Percentiles rank a stretch among this genome's conserved stretches.
phyloP scores from a whole-genome alignment of 495 filamentous ascomycete species.

The Pyrenopolyporus hunteri region DNA sequence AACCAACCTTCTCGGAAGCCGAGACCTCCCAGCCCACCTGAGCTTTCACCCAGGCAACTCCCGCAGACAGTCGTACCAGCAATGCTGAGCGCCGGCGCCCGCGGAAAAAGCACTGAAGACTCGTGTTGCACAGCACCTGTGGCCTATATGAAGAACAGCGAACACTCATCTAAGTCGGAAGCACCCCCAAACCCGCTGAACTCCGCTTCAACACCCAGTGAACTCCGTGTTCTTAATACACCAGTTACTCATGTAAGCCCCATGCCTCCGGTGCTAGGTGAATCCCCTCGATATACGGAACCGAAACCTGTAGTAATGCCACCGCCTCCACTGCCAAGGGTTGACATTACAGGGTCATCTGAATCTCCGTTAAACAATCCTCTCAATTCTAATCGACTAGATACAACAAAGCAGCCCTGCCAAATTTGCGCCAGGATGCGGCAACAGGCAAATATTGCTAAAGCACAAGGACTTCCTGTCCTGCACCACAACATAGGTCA shows the following conservation, averaged over 20 bases:
- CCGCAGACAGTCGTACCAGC: slow-evolving; percentile 25
- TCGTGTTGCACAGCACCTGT: slow-evolving; percentile 2
- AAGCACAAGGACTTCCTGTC: slow-evolving; percentile 34
- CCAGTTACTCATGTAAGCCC: not conserved
- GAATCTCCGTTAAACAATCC: slow-evolving; percentile 1
- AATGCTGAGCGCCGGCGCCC: not conserved
- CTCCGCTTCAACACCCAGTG: not conserved
- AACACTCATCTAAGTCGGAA: not conserved
- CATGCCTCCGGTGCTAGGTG: not conserved
- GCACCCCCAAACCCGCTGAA: not conserved
- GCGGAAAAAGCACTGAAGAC: not conserved
- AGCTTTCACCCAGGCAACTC: slow-evolving; percentile 44
- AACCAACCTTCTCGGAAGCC: slow-evolving; percentile 35
- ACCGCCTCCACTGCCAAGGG: slow-evolving; percentile 23
- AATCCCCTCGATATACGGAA: not conserved
- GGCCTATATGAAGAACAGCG: slow-evolving; percentile 9
- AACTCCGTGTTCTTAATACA: slow-evolving; percentile 6
- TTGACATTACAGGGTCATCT: not conserved
- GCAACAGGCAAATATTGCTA: slow-evolving; percentile 34
- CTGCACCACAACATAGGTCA: slow-evolving; percentile 28
- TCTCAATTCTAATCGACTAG: not conserved
- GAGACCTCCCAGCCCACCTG: slow-evolving; percentile 33
- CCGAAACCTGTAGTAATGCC: slow-evolving; percentile 22
- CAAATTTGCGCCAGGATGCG: slow-evolving; percentile 34
- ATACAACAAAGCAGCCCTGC: slow-evolving; percentile 34